Conservation (phyloP, 2,329 filamentous ascomycete genomes). For the Colletotrichum eleusines region DNA sequence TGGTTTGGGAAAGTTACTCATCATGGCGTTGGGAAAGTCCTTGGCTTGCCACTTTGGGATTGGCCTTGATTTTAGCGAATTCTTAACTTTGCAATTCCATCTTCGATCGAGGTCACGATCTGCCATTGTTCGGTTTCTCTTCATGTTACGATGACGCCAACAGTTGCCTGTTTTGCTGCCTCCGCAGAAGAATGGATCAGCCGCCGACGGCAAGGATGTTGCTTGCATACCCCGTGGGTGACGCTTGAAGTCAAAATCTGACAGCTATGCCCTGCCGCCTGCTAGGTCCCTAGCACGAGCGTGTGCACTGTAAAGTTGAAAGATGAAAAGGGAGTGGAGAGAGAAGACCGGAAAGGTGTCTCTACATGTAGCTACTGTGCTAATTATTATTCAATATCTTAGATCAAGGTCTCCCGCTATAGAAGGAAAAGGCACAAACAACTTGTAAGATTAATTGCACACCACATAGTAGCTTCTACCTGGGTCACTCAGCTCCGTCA, state of each 20-base stretch:
- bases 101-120: neutral
- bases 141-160: neutral
- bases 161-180: neutral
- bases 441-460: neutral
- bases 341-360: too few species aligned
- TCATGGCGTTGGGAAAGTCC: neutral
- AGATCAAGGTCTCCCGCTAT: neutral
- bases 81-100: neutral
- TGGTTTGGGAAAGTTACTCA: neutral
- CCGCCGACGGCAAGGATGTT: neutral
- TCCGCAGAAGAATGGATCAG: neutral
- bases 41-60: neutral
- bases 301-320: too few species aligned
- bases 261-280: neutral
- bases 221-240: neutral
- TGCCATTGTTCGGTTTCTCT: fast-evolving
- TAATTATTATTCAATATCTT: neutral
- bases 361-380: too few species aligned
- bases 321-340: too few species aligned
- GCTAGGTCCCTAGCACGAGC: too few species aligned
- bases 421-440: neutral
- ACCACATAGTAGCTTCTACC: neutral
- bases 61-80: neutral
- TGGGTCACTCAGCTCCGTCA: neutral
- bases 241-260: neutral